phyloP scores from a whole-genome alignment of 495 filamentous ascomycete genomes.

The Apiosordaria backusii region DNA sequence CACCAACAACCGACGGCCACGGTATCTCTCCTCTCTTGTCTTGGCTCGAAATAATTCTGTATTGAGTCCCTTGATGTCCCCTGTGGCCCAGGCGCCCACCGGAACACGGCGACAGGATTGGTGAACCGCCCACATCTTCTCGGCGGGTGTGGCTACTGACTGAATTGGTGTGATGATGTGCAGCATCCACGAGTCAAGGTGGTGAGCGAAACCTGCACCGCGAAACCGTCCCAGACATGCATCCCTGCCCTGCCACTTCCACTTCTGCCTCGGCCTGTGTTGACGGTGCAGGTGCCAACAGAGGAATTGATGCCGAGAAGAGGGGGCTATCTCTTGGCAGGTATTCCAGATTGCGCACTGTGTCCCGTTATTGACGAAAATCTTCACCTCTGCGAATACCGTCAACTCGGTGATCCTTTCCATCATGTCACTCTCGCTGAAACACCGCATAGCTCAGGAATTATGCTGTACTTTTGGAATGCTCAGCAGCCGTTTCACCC shows the following conservation, averaged over 20 bases:
- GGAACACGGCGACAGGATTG: constrained; percentile 7
- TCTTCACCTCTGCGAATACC: constrained; percentile 16
- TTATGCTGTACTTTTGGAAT: neutral
- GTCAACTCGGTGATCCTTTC: constrained; percentile 4
- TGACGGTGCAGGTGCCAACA: constrained; percentile 16
- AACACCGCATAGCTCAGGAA: neutral
- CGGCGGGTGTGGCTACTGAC: constrained; percentile 14
- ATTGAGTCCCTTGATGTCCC: neutral
- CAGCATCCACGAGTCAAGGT: constrained; percentile 36
- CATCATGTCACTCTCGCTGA: neutral
- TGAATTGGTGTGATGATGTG: constrained; percentile 35
- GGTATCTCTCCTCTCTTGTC: no score
- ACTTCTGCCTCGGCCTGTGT: constrained; percentile 30
- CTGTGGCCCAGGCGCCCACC: neutral
- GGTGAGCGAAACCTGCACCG: constrained; percentile 22
- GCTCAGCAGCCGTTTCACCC: neutral
- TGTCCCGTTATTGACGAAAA: constrained; percentile 17
- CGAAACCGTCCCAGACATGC: constrained; percentile 17
- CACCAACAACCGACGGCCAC: neutral
- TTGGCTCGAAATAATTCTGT: no score
- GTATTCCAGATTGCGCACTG: constrained; percentile 22
- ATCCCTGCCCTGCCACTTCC: constrained; percentile 17
- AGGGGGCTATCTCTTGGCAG: constrained; percentile 10
- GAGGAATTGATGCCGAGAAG: constrained; percentile 28
- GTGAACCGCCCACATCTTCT: constrained; percentile 16